phyloP scores from a whole-genome alignment of 768 basidiomycete species.

The Hebeloma cylindrosporum region DNA sequence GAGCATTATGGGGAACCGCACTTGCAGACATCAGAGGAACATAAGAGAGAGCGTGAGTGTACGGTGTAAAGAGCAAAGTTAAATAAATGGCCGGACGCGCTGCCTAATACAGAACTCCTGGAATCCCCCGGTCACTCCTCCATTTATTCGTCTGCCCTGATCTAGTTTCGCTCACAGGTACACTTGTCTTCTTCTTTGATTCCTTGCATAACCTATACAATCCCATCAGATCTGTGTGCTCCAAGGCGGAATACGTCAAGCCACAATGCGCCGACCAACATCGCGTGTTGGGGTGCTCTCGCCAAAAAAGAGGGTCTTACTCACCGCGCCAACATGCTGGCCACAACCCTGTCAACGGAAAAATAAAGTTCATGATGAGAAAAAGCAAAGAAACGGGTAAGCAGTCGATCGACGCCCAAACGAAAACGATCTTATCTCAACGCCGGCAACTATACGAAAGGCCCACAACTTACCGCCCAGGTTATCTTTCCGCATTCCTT shows the following conservation, averaged over 20 bases:
- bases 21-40: constrained; percentile 22
- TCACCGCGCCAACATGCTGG: constrained; percentile 60
- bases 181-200: constrained; percentile 51
- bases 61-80: constrained; percentile 16
- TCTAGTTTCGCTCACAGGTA: constrained; percentile 30
- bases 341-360: constrained; percentile 62
- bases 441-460: constrained; percentile 19
- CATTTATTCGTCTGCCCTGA: constrained; percentile 6
- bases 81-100: constrained; percentile 20
- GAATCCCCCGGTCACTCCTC: constrained; percentile 18
- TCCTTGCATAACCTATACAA: constrained; percentile 44
- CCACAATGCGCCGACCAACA: constrained; percentile 14
- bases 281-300: constrained; percentile 4
- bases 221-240: constrained; percentile 19
- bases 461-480: constrained; percentile 62
- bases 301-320: constrained; percentile 24
- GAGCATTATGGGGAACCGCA: constrained; percentile 21
- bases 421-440: constrained; percentile 16
- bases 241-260: constrained; percentile 21
- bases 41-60: constrained; percentile 20
- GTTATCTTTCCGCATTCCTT: constrained; percentile 64
- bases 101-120: constrained; percentile 25
- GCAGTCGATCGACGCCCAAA: constrained; percentile 8
- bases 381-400: too few relatives aligned
- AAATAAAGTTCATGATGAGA: too few relatives aligned